Percentiles rank a stretch among this genome's conserved stretches.
phyloP scores from a whole-genome alignment of 2,329 filamentous ascomycete species.

The Epicoccum sorghinum region DNA sequence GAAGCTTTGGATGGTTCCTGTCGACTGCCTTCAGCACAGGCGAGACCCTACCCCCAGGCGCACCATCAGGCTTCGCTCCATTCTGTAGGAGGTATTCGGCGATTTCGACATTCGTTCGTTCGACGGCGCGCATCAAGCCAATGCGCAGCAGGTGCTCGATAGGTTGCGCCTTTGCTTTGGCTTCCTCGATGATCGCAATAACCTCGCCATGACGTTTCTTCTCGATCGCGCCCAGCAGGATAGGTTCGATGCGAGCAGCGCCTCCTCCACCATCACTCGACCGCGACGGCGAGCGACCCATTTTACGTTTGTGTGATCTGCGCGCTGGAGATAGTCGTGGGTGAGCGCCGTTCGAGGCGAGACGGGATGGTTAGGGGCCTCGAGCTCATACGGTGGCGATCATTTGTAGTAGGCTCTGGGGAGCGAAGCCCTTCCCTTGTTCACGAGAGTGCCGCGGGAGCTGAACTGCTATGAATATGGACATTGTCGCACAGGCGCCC shows the following conservation, averaged over 20 bases:
- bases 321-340: background rate
- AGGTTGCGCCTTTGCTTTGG: slow-evolving; percentile 38
- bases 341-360: slow-evolving; percentile 8
- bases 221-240: slow-evolving; percentile 45
- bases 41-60: slow-evolving; percentile 35
- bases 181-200: slow-evolving; percentile 44
- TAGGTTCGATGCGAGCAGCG: slow-evolving; percentile 41
- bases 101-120: slow-evolving; percentile 38
- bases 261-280: slow-evolving; percentile 43
- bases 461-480: background rate
- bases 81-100: slow-evolving; percentile 41
- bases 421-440: background rate
- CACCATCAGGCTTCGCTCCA: slow-evolving; percentile 44
- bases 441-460: background rate
- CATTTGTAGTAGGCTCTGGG: no score
- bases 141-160: slow-evolving; percentile 46
- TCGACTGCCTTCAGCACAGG: slow-evolving; percentile 43
- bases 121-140: slow-evolving; percentile 43
- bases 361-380: slow-evolving; percentile 3
- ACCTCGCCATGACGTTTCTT: slow-evolving; percentile 37
- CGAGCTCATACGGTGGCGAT: no score
- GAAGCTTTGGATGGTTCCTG: slow-evolving; percentile 32
- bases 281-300: slow-evolving; percentile 45
- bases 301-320: slow-evolving; percentile 14
- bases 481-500: slow-evolving; percentile 21